Base-by-base conservation (phyloP, 257 asterid genomes). In the Verbena officinalis region DNA sequence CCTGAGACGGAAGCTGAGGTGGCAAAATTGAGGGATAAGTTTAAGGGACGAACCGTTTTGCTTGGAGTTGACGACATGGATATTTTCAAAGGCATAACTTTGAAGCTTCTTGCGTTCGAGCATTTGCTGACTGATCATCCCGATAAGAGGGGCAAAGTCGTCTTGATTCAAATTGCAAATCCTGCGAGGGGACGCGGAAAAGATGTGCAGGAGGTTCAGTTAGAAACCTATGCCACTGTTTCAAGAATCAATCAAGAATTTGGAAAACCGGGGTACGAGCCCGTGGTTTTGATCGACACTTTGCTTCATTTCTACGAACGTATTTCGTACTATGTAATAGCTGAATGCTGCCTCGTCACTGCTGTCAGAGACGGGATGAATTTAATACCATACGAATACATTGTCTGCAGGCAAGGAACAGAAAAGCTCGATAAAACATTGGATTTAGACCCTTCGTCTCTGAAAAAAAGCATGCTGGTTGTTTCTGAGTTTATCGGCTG, bases 341-440 rank as follows among this genome's bases (percentile, higher is more conserved):
- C 95, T 0, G 96, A 86, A 76, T 89, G 96, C 74, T 89, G 96
- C 66, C 91, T 89, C 3, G 96, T 88, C 23, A 88, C 96, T 46
- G 96, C 96, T 9, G 96, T 88, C 30, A 75, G 96, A 71, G 96
- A 89, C 27, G 96, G 96, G 62, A 89, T 89, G 96, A 89, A 89
- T 68, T 79, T 89, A 44, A 89, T 89, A 70, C 96, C 96, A 5
- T 89, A 89, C 21, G 96, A 89, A 70, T 89, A 89, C 74, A 64
- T 89, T 38, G 84, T 89, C 16, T 84, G 95, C 38, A 73, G 95
- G 51, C 91, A 86, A 76, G 96, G 95, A 58, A 89, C 89, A 1
- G 77, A 68, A 55, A 74, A 68, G 70, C 80, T 89, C 4, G 93
- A 89, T 21, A 53, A 63, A 57, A 74, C 80, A 10, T 64, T 89